Base-by-base conservation (phyloP, 1,139 yeast species). In the Suhomyces anneliseae region DNA sequence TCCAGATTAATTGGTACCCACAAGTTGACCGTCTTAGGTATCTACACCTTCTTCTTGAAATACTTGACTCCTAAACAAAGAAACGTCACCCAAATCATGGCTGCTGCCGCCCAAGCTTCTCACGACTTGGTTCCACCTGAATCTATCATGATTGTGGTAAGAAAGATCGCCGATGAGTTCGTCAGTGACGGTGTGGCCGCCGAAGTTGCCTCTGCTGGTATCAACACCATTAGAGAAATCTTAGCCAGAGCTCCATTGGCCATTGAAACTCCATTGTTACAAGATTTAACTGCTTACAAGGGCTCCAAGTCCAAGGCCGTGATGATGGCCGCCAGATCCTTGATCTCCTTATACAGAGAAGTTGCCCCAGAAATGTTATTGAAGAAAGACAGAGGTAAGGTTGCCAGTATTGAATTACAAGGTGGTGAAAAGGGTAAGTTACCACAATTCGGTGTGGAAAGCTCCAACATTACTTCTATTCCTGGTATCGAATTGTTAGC, bases 91-190 rank as follows among this genome's bases (percentile, higher is more conserved):
- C 96, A 90, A 68, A 85, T 93, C 53, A 81, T 93, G 88, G 98
- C 99, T 10, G 96, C 98, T 5, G 79, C 89, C 43, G 99, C 98
- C 0, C 99, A 95, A 70, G 90, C 98, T 0, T 82, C 96, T 31
- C 99, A 93, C 64, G 98, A 95, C 61, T 76, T 92, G 61, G 97
- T 93, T 7, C 99, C 99, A 32, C 99, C 99, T 2, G 99, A 95
- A 64, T 82, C 83, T 11, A 81, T 93, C 48, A 73, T 79, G 42
- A 83, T 87, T 42, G 82, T 93, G 55, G 85, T 93, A 8, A 81
- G 96, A 50, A 93, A 92, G 64, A 85, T 93, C 58, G 98, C 99
- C 2, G 96, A 93, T 68, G 99, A 95, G 68, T 93, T 93, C 61
- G 97, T 93, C 40, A 88, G 96, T 58, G 98, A 93, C 63, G 99